Evolutionary conservation across 495 filamentous ascomycete genomes (phyloP).

Genomic region (Apodospora peruviana): DNA sequence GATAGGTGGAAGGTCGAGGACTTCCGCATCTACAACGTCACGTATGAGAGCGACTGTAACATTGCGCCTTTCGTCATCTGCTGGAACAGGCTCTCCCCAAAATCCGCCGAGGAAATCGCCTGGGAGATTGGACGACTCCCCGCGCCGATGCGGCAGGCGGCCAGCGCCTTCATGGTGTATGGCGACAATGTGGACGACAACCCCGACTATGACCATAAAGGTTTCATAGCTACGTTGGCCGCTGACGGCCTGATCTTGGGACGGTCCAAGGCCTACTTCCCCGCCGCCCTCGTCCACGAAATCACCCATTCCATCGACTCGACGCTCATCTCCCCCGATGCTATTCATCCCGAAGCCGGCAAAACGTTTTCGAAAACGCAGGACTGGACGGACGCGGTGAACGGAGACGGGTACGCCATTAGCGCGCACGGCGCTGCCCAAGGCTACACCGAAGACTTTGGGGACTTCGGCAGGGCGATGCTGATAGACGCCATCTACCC

Average conservation of each 20-base stretch:
- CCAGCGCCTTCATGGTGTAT: conserved; percentile 5
- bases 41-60: conserved; percentile 12
- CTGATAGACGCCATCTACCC: conserved; percentile 8
- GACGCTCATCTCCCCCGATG: conserved; percentile 5
- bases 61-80: conserved; percentile 1
- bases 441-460: conserved; percentile 5
- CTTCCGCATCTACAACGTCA: conserved; percentile 14
- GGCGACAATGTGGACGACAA: conserved; percentile 4
- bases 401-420: background rate
- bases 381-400: background rate
- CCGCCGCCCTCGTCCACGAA: conserved; percentile 12
- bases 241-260: conserved; percentile 10
- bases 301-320: conserved; percentile 7
- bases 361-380: conserved; percentile 1
- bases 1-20: conserved; percentile 9
- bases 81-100: background rate
- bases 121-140: conserved; percentile 6
- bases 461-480: conserved; percentile 3
- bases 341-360: background rate
- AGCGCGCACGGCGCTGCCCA: conserved; percentile 4
- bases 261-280: conserved; percentile 7
- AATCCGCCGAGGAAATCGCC: background rate
- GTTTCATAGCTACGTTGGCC: conserved; percentile 3
- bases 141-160: conserved; percentile 1
- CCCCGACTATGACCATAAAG: too few relatives aligned